phyloP scores from a whole-genome alignment of 805 yeast species.

The Isabelozyma rhagii region DNA sequence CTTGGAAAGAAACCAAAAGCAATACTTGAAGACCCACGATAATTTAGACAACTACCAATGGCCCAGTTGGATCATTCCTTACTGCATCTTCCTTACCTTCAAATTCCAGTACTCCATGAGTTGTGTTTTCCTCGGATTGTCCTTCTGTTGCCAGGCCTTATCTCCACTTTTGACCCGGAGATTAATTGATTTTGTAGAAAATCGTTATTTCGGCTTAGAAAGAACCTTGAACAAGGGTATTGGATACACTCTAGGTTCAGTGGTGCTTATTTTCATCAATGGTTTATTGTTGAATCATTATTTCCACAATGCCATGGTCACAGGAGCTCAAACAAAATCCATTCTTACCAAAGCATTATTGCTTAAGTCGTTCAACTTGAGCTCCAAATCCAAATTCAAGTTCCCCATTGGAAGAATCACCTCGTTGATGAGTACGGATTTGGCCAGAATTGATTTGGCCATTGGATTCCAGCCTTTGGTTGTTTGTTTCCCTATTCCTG shows the following conservation, averaged over 20 bases:
- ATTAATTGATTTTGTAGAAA: slow-evolving; percentile 62
- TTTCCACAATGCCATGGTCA: slow-evolving; percentile 40
- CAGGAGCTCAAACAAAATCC: slow-evolving; percentile 40
- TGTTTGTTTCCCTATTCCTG: slow-evolving; percentile 41
- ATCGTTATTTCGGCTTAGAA: slow-evolving; percentile 41
- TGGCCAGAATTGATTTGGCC: slow-evolving; percentile 42
- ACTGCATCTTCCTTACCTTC: slow-evolving; percentile 50
- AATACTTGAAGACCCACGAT: slow-evolving; percentile 14
- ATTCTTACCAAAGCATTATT: slow-evolving; percentile 38
- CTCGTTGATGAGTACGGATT: slow-evolving; percentile 41
- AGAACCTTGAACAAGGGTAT: slow-evolving; percentile 55
- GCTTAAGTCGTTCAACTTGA: slow-evolving; percentile 36
- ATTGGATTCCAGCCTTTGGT: slow-evolving; percentile 42
- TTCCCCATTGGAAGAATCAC: slow-evolving; percentile 41
- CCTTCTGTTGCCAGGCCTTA: slow-evolving; percentile 50
- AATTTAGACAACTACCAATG: slow-evolving; percentile 19
- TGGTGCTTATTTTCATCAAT: slow-evolving; percentile 47
- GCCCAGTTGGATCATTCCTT: slow-evolving; percentile 36
- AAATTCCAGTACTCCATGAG: slow-evolving; percentile 40
- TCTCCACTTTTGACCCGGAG: slow-evolving; percentile 67
- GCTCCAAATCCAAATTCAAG: slow-evolving; percentile 27
- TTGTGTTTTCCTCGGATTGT: slow-evolving; percentile 37
- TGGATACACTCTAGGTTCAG: slow-evolving; percentile 73
- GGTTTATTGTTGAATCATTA: slow-evolving; percentile 41
- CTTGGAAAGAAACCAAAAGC: slow-evolving; percentile 14